Conservation (phyloP, 31 red algal species). For the Asparagopsis taxiformis region DNA sequence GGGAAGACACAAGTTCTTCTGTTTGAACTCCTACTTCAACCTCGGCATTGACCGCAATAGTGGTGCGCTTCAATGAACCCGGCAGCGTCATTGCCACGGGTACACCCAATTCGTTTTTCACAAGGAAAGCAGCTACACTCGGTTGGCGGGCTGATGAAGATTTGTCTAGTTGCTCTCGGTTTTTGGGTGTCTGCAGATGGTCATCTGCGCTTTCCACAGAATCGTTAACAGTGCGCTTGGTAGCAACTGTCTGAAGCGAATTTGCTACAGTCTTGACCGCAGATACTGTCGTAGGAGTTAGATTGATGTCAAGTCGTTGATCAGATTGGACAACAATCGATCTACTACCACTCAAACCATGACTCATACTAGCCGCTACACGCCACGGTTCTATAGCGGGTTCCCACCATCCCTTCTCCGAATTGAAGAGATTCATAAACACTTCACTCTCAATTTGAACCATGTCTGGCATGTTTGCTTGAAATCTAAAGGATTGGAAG, state of each 20-base stretch:
- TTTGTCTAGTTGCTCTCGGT: background rate
- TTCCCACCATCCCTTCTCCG: conserved; percentile 72
- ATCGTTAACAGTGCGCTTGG: background rate
- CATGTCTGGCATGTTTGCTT: conserved; percentile 49
- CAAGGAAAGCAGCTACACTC: conserved; percentile 67
- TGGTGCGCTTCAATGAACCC: conserved; percentile 32
- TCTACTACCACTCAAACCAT: conserved; percentile 51
- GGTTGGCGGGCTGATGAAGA: conserved; percentile 18
- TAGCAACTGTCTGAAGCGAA: conserved; percentile 19
- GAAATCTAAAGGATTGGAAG: conserved; percentile 29
- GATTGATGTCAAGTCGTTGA: conserved; percentile 53
- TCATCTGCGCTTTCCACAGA: background rate
- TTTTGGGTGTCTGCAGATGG: background rate
- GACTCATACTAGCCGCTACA: conserved; percentile 46
- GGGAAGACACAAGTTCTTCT: conserved; percentile 71
- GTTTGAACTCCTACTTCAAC: conserved; percentile 77
- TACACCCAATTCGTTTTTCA: conserved; percentile 61
- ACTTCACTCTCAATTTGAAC: conserved; percentile 27
- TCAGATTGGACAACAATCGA: conserved; percentile 55
- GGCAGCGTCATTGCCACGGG: conserved; percentile 37
- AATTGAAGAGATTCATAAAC: conserved; percentile 65
- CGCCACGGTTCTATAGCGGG: conserved; percentile 61
- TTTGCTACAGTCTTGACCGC: conserved; percentile 42
- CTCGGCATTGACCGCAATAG: conserved; percentile 44
- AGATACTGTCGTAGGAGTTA: conserved; percentile 58